Conservation (phyloP, 805 yeast species). For the Schizosaccharomyces cryophilus region DNA sequence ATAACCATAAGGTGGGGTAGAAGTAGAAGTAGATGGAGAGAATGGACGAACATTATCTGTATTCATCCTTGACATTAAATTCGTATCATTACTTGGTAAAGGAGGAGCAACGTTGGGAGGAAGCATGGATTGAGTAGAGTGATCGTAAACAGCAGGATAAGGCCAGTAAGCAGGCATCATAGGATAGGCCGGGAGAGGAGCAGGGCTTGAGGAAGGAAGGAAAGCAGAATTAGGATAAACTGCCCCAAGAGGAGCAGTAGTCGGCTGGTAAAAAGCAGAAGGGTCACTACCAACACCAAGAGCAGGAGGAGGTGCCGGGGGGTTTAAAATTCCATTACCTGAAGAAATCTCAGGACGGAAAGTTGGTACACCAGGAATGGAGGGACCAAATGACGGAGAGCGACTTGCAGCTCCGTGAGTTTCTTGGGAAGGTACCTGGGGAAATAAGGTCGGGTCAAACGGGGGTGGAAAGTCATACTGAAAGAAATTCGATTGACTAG, state of each 20-base stretch:
- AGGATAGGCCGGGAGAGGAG: neutral
- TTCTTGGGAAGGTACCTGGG: too few relatives aligned
- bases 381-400: too few relatives aligned
- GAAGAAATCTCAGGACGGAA: too few relatives aligned
- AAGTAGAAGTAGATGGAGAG: neutral
- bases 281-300: too few relatives aligned
- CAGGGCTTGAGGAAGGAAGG: neutral
- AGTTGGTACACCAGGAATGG: too few relatives aligned
- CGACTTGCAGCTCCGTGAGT: too few relatives aligned
- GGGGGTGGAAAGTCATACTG: too few relatives aligned
- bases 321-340: too few relatives aligned
- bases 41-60: neutral
- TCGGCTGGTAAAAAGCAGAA: neutral
- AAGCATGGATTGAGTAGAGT: neutral
- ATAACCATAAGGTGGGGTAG: neutral
- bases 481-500: too few relatives aligned
- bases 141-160: neutral
- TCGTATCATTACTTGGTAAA: neutral
- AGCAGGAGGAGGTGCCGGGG: too few relatives aligned
- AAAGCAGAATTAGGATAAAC: neutral
- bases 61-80: neutral
- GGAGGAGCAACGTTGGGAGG: neutral
- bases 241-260: neutral
- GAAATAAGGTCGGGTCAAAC: too few relatives aligned
- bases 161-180: neutral